Base-by-base conservation (phyloP, 2,329 filamentous ascomycete genomes). In the Trichoderma endophyticum region DNA sequence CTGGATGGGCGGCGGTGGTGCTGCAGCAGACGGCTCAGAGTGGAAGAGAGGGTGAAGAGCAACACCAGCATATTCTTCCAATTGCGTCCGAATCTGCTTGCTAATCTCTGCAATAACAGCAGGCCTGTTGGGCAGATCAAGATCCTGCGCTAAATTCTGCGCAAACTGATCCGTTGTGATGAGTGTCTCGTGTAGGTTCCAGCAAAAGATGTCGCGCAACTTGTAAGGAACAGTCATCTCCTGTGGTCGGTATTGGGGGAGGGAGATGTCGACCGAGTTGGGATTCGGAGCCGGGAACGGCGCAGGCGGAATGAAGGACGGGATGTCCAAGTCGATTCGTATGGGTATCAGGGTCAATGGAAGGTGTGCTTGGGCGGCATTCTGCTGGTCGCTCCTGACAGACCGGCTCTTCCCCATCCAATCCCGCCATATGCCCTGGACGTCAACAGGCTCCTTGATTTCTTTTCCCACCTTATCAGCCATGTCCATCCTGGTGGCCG, bases 81-180 rank as follows among this genome's bases (percentile, higher is more conserved):
- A 85, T 79, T 99, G 96, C 48, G 94, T 94, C 26, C 96, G 91
- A 76, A 99, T 98, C 80, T 98, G 95, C 76, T 92, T 94, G 82
- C 94, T 95, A 78, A 99, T 97, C 75, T 95, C 92, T 73, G 89
- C 86, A 12, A 94, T 91, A 76, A 94, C 88, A 15, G 85, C 82
- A 18, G 87, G 86, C 66, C 91, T 88, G 73, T 93, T 91, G 4
- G 95, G 95, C 56, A 99, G 88, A 80, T 99, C 96, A 56, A 99
- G 87, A 79, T 99, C 96, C 75, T 97, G 93, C 1, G 97, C 95
- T 75, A 98, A 90, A 2, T 88, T 90, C 76, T 92, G 89, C n/a
- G 96, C 96, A 80, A 98, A 99, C 78, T 97, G 93, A 79, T 99
- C 96, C 1, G 96, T 97, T 0, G 96, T 99, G 66, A 95, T 93